A percentile compares a stretch with the other conserved stretches of the same genome.
Evolutionary conservation across 1,284 basidiomycete genomes (phyloP).

Genomic region (Apiotrichum porosum): DNA sequence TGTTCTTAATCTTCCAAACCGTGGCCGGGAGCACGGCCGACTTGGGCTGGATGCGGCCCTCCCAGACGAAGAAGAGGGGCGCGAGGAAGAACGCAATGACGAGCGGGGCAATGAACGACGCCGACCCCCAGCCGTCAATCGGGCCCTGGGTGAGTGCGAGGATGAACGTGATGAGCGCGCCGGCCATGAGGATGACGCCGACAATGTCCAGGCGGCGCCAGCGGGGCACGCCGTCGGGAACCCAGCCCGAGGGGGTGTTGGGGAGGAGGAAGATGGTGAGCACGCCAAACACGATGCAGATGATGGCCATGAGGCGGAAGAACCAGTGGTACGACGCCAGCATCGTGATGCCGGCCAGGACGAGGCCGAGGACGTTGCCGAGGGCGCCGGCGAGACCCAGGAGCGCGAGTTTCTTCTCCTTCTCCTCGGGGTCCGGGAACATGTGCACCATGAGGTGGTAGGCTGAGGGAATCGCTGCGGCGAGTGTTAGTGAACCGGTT

Average conservation of each 20-base stretch:
- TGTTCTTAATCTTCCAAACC: conserved; percentile 37
- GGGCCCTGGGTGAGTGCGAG: conserved; percentile 23
- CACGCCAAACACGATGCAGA: conserved; percentile 24
- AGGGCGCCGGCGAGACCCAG: conserved; percentile 30
- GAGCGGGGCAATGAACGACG: conserved; percentile 34
- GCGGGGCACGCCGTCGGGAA: conserved; percentile 16
- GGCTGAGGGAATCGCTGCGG: conserved; percentile 1
- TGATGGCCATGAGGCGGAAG: conserved; percentile 40
- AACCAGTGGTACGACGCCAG: conserved; percentile 36
- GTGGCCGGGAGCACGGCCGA: conserved; percentile 31
- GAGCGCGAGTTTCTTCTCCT: conserved; percentile 33
- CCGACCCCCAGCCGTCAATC: conserved; percentile 22
- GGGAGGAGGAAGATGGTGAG: conserved; percentile 31
- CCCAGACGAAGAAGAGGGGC: conserved; percentile 43
- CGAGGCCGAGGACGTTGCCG: conserved; percentile 36
- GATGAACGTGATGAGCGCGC: conserved; percentile 19
- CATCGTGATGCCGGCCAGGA: conserved; percentile 34
- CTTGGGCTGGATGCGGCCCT: conserved; percentile 23
- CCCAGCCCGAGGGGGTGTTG: conserved; percentile 22
- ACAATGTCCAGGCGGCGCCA: conserved; percentile 21
- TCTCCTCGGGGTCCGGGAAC: conserved; percentile 35
- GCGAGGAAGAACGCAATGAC: conserved; percentile 30
- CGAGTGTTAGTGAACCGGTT: too few relatives aligned
- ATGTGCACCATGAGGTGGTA: conserved; percentile 36
- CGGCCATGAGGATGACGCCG: conserved; percentile 21